These are phyloP conservation scores for Aspergillus transmontanensis DNA, from an alignment of 2,329 filamentous ascomycete species.

Conservation along the genomic window DNA sequence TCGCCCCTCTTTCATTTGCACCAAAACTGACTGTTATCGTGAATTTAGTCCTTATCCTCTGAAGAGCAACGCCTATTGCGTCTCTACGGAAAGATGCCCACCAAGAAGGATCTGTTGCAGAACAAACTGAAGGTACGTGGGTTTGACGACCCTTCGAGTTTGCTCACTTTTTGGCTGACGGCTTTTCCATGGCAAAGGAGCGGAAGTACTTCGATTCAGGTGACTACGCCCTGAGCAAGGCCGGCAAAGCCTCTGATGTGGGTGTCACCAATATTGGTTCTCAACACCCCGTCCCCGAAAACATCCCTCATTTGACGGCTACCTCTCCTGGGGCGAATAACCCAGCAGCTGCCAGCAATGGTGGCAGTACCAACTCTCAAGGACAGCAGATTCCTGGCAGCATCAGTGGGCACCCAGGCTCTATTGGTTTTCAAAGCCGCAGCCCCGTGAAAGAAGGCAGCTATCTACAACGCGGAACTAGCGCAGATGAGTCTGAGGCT, in stretches of 20 bases:
- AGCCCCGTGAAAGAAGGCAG: slow-evolving; percentile 91
- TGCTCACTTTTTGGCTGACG: neutral
- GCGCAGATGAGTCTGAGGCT: slow-evolving; percentile 53
- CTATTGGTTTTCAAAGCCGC: slow-evolving; percentile 58
- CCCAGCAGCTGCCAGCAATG: slow-evolving; percentile 35
- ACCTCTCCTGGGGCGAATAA: slow-evolving; percentile 52
- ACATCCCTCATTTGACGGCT: slow-evolving; percentile 85
- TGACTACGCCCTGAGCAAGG: slow-evolving; percentile 95
- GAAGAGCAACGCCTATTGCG: slow-evolving; percentile 97
- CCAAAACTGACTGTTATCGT: slow-evolving; percentile 13
- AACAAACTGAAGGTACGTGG: slow-evolving; percentile 82
- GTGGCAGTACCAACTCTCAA: slow-evolving; percentile 31
- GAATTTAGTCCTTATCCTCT: slow-evolving; percentile 75
- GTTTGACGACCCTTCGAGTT: neutral
- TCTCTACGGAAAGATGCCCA: slow-evolving; percentile 96
- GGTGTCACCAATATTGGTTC: slow-evolving; percentile 92
- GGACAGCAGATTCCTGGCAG: slow-evolving; percentile 48
- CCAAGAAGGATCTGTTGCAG: slow-evolving; percentile 92
- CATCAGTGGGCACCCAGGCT: slow-evolving; percentile 43
- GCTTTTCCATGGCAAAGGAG: slow-evolving; percentile 56
- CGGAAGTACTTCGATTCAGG: slow-evolving; percentile 98
- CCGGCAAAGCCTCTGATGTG: slow-evolving; percentile 91
- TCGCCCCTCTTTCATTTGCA: neutral
- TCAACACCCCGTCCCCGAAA: slow-evolving; percentile 91
- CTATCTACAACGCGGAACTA: slow-evolving; percentile 81